These are phyloP conservation scores for Fusarium chaquense DNA, from an alignment of 2,329 filamentous ascomycete genomes.

Conservation along the genomic window DNA sequence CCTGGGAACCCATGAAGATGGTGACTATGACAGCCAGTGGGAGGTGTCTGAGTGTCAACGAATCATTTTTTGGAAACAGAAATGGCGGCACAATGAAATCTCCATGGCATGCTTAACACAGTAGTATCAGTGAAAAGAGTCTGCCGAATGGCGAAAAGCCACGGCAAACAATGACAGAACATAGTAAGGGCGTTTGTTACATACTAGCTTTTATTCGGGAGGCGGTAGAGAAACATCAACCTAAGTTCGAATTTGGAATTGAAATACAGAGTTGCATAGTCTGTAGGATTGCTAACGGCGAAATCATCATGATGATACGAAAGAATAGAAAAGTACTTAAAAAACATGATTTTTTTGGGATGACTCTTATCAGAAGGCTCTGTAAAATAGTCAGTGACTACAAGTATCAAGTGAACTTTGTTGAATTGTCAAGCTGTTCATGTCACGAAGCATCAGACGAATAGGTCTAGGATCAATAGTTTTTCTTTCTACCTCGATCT, in stretches of 20 bases:
- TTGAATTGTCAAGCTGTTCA: not conserved
- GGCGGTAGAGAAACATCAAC: not conserved
- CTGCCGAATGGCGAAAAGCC: not conserved
- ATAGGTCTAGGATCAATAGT: slow-evolving; percentile 20
- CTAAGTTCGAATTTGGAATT: not conserved
- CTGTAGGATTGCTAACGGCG: not conserved
- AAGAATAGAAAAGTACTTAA: slow-evolving; percentile 16
- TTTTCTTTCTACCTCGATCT: slow-evolving; percentile 34
- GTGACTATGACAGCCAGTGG: not conserved
- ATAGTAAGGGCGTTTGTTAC: not conserved
- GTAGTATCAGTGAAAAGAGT: not conserved
- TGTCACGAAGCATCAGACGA: not conserved
- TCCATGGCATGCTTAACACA: not conserved
- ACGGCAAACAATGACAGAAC: not conserved
- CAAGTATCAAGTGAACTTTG: not conserved
- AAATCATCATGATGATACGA: not conserved
- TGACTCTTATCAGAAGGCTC: not conserved
- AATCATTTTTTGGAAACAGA: not conserved
- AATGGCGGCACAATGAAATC: not conserved
- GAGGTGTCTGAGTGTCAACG: not conserved
- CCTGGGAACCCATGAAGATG: not conserved
- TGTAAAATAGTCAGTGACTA: not conserved
- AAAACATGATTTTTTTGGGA: slow-evolving; percentile 13
- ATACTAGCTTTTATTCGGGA: not conserved
- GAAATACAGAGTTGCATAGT: not conserved